phyloP scores from a whole-genome alignment of 2,329 filamentous ascomycete species.

The Exserohilum rostratum region DNA sequence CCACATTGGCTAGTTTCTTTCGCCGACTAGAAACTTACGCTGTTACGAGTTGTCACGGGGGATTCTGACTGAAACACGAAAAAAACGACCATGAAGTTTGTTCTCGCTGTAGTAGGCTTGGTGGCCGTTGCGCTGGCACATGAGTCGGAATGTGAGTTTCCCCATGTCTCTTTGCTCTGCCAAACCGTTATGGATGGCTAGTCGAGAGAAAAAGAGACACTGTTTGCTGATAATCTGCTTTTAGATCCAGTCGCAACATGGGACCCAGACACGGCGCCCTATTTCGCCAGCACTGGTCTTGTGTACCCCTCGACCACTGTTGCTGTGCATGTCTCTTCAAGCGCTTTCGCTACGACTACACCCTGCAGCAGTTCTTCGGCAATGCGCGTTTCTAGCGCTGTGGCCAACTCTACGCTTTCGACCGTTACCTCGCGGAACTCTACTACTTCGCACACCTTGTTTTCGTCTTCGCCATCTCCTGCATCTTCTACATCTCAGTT shows the following conservation, averaged over 20 bases:
- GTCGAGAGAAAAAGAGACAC: not conserved
- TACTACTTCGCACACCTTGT: constrained; percentile 5
- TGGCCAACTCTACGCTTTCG: constrained; percentile 11
- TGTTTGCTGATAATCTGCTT: not conserved
- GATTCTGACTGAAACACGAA: not conserved
- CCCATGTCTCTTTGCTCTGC: not conserved
- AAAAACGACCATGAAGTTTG: constrained; percentile 5
- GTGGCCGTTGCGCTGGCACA: constrained; percentile 9
- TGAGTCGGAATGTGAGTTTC: constrained; percentile 9
- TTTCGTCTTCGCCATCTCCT: not conserved
- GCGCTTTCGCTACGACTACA: constrained; percentile 11
- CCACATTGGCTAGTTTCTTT: too few relatives aligned
- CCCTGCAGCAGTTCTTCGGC: constrained; percentile 7
- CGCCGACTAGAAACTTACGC: not conserved
- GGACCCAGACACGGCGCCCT: constrained; percentile 23
- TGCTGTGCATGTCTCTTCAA: constrained; percentile 9
- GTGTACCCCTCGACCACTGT: constrained; percentile 22
- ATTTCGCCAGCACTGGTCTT: constrained; percentile 24
- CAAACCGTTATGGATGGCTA: not conserved
- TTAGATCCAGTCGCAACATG: constrained; percentile 27
- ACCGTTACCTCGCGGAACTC: constrained; percentile 2
- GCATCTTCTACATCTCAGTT: not conserved
- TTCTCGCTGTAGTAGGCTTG: constrained; percentile 5
- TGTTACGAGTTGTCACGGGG: not conserved
- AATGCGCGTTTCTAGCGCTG: not conserved